Conservation (phyloP, 148 eudicot genomes). For the Rhododendron kiyosumense region DNA sequence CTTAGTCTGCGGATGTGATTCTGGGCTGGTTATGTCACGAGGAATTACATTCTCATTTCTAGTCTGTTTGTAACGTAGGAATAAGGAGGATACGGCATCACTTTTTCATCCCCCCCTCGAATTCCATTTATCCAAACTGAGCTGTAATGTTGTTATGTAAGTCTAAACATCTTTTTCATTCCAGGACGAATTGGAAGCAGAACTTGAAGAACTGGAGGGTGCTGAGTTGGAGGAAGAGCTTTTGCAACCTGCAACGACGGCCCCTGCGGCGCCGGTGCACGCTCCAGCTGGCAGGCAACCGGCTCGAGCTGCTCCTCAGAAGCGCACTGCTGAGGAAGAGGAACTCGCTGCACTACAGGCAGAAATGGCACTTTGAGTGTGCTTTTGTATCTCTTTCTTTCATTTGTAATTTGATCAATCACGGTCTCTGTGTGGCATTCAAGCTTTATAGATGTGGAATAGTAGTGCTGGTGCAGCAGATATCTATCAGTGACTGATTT, state of each 20-base stretch:
- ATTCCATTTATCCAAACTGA: background rate
- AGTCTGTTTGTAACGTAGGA: background rate
- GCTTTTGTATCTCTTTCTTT: background rate
- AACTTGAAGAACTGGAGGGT: slow-evolving; percentile 55
- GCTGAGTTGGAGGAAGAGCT: slow-evolving; percentile 49
- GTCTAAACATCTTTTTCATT: background rate
- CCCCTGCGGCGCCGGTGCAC: slow-evolving; percentile 33
- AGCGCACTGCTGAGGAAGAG: slow-evolving; percentile 51
- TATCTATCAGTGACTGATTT: background rate
- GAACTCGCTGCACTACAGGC: slow-evolving; percentile 68
- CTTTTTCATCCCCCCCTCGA: background rate
- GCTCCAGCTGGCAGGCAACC: slow-evolving; percentile 37
- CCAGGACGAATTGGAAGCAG: slow-evolving; percentile 66
- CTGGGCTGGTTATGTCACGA: background rate
- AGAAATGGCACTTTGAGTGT: slow-evolving; percentile 60
- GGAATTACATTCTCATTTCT: background rate
- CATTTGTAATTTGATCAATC: slow-evolving; percentile 7
- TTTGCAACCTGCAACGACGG: slow-evolving; percentile 47
- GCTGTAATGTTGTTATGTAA: background rate
- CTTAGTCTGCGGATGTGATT: background rate
- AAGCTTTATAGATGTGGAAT: slow-evolving; percentile 2
- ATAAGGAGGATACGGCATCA: background rate
- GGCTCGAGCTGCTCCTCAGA: slow-evolving; percentile 41
- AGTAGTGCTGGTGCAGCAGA: background rate
- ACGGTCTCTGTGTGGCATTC: background rate